Percentiles rank a stretch among this genome's conserved stretches.
Conservation (phyloP, 768 basidiomycete species). For the Kondoa subrosea region DNA sequence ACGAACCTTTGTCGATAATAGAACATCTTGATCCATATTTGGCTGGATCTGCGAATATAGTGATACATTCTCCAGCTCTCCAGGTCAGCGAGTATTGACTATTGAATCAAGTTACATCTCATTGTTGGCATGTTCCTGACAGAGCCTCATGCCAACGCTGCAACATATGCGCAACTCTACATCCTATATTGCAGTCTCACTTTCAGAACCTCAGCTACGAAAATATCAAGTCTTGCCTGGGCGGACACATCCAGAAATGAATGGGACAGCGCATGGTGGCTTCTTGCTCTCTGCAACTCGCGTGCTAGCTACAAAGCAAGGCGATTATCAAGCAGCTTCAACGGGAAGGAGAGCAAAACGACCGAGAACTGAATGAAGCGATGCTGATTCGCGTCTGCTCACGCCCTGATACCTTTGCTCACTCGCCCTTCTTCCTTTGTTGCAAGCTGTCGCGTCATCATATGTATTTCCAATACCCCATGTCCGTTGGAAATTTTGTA, state of each 20-base stretch:
- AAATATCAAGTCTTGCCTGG: slow-evolving; percentile 93
- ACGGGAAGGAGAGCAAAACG: background rate
- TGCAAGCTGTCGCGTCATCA: background rate
- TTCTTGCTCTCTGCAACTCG: slow-evolving; percentile 71
- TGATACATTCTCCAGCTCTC: slow-evolving; percentile 65
- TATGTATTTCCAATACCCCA: too few species aligned
- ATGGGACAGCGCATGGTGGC: slow-evolving; percentile 69
- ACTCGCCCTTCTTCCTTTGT: background rate
- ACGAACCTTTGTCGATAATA: slow-evolving; percentile 67
- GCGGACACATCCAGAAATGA: slow-evolving; percentile 89
- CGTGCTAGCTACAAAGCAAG: slow-evolving; percentile 37
- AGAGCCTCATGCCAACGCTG: background rate
- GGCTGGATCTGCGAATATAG: slow-evolving; percentile 67
- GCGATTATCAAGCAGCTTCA: background rate
- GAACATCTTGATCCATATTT: slow-evolving; percentile 58
- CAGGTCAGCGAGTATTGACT: slow-evolving; percentile 40
- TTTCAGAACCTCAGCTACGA: slow-evolving; percentile 75
- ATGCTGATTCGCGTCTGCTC: background rate
- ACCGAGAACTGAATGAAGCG: background rate
- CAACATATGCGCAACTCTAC: slow-evolving; percentile 66
- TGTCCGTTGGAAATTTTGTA: background rate
- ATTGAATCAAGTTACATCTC: background rate
- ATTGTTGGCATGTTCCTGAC: background rate
- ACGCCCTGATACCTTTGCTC: background rate
- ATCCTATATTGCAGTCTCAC: slow-evolving; percentile 44